A percentile compares a stretch with the other conserved stretches of the same genome.
phyloP scores from a whole-genome alignment of 768 basidiomycete genomes.

The Panaeolus papilionaceus region DNA sequence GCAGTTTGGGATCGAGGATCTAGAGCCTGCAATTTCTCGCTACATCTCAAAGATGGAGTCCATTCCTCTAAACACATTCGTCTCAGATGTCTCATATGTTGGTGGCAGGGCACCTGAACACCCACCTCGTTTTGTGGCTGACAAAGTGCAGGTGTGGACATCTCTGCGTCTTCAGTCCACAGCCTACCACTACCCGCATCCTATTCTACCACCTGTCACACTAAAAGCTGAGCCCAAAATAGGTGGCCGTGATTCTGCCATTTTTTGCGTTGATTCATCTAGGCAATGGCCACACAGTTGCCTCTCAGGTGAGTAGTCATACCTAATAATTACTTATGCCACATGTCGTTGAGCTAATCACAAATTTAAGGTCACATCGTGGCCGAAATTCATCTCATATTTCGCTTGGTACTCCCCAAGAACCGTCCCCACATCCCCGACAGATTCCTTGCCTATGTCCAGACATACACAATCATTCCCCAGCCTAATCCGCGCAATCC shows the following conservation, averaged over 20 bases:
- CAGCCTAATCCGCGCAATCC: constrained; percentile 14
- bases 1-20: constrained; percentile 33
- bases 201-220: constrained; percentile 27
- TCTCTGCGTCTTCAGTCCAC: constrained; percentile 31
- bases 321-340: constrained; percentile 13
- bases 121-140: too few relatives aligned
- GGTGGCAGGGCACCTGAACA: constrained; percentile 17
- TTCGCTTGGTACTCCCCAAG: constrained; percentile 13
- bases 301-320: constrained; percentile 24
- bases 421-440: constrained; percentile 19
- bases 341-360: not conserved
- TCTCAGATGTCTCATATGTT: not conserved
- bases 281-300: constrained; percentile 29
- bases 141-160: constrained; percentile 34
- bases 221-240: constrained; percentile 29
- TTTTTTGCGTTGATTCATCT: not conserved
- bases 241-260: not conserved
- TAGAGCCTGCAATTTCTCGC: constrained; percentile 32
- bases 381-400: constrained; percentile 20
- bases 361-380: constrained; percentile 25
- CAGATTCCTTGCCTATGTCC: constrained; percentile 33
- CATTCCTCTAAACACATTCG: too few relatives aligned
- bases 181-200: constrained; percentile 29
- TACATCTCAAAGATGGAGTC: constrained; percentile 19
- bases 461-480: constrained; percentile 31